phyloP scores from a whole-genome alignment of 2,329 filamentous ascomycete species.

The Stylonectria norvegica region DNA sequence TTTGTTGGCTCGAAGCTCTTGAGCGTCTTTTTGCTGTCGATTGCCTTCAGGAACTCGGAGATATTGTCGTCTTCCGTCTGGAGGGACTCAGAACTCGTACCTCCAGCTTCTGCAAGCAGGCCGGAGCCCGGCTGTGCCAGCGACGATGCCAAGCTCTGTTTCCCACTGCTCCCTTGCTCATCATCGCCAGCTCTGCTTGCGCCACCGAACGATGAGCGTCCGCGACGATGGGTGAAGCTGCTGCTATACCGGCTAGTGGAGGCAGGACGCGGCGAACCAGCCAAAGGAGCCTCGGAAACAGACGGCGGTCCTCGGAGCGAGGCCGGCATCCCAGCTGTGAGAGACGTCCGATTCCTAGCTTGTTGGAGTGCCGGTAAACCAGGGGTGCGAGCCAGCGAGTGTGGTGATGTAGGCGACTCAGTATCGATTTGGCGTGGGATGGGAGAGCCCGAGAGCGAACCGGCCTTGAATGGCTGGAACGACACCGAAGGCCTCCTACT shows the following conservation, averaged over 20 bases:
- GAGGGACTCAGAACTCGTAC: slow-evolving; percentile 62
- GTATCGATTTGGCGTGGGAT: slow-evolving; percentile 47
- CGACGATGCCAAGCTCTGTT: slow-evolving; percentile 70
- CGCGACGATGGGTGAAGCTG: slow-evolving; percentile 84
- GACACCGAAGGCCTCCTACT: slow-evolving; percentile 77
- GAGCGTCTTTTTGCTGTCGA: slow-evolving; percentile 85
- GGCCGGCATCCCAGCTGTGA: slow-evolving; percentile 72
- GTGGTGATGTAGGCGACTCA: slow-evolving; percentile 54
- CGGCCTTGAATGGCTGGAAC: slow-evolving; percentile 94
- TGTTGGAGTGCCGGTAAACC: slow-evolving; percentile 48
- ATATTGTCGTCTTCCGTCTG: slow-evolving; percentile 87
- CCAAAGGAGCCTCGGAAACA: slow-evolving; percentile 58
- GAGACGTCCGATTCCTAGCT: slow-evolving; percentile 65
- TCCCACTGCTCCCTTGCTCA: slow-evolving; percentile 76
- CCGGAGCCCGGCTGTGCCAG: slow-evolving; percentile 72
- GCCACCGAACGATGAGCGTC: slow-evolving; percentile 72
- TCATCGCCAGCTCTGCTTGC: slow-evolving; percentile 65
- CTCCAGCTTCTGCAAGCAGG: slow-evolving; percentile 67
- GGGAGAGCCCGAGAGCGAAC: slow-evolving; percentile 88
- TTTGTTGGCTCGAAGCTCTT: slow-evolving; percentile 70
- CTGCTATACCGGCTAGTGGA: slow-evolving; percentile 86
- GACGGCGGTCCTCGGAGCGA: slow-evolving; percentile 63
- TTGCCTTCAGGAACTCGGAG: slow-evolving; percentile 82
- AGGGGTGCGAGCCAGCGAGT: slow-evolving; percentile 47
- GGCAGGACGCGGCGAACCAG: slow-evolving; percentile 74